phyloP scores from a whole-genome alignment of 2,329 filamentous ascomycete genomes.

The Alternaria arbusti region DNA sequence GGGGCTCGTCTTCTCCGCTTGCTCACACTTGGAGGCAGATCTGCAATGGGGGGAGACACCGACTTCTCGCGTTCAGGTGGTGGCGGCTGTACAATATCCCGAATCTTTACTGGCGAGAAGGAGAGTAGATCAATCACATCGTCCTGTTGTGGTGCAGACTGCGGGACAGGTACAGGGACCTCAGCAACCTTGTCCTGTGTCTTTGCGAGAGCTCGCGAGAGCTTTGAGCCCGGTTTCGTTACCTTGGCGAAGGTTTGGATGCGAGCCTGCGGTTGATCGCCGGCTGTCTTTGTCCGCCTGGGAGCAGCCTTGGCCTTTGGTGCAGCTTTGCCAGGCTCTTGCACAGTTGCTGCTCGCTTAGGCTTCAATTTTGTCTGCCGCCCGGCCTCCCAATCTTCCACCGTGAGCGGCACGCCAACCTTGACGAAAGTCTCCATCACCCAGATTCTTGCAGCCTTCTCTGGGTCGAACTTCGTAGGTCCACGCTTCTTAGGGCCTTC shows the following conservation, averaged over 20 bases:
- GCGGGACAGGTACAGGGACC: neutral
- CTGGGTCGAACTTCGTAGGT: constrained; percentile 66
- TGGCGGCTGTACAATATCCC: neutral
- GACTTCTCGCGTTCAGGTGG: constrained; percentile 19
- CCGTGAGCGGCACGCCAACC: constrained; percentile 68
- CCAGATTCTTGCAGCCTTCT: constrained; percentile 71
- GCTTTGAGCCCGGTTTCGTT: constrained; percentile 41
- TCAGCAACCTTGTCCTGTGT: constrained; percentile 13
- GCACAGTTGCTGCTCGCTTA: constrained; percentile 27
- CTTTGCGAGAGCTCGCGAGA: constrained; percentile 28
- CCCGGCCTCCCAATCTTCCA: constrained; percentile 67
- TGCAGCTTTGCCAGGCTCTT: constrained; percentile 25
- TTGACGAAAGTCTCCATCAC: constrained; percentile 69
- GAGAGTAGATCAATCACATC: constrained; percentile 38
- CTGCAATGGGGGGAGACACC: constrained; percentile 25
- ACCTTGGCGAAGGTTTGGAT: constrained; percentile 44
- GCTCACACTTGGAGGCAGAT: constrained; percentile 38
- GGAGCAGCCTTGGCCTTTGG: constrained; percentile 28
- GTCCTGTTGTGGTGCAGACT: neutral
- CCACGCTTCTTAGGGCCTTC: constrained; percentile 54
- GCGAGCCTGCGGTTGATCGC: constrained; percentile 25
- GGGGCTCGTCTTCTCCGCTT: constrained; percentile 38
- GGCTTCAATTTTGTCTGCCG: constrained; percentile 30
- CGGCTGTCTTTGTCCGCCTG: constrained; percentile 29
- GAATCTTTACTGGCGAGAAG: constrained; percentile 30